Evolutionary conservation across 2,329 filamentous ascomycete species (phyloP), one percentile per base, ranked within the genome.

Genomic region (Epichloe brachyelytri): DNA sequence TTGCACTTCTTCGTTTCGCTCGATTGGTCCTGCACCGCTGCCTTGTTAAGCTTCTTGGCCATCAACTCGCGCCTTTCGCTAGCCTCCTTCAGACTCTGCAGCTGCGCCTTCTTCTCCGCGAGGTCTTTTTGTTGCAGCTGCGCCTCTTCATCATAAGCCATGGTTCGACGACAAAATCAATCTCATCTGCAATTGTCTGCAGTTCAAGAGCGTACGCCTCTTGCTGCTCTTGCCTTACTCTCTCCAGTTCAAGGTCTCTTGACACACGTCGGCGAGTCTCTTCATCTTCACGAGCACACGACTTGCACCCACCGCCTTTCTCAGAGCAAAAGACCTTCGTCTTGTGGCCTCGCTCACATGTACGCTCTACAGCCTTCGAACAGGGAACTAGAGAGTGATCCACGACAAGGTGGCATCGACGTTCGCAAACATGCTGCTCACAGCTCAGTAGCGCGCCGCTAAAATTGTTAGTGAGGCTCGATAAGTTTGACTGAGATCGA

Each of bases 331-430:
- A 50, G 11, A 73, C 67, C 1, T 65, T 67, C 58, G 8, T 66
- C 70, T 57, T 88, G 83, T 0, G 70, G 67, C 1, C 74, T 68
- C 0, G 67, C 46, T 52, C 84, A 87, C 0, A 56, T 67, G n/a
- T 65, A 10, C 26, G 8, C 26, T 68, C 0, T 70, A 56, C 0
- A 82, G 53, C 49, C 4, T 63, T 48, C 0, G 30, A 19, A 50
- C 74, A 76, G 1, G 51, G 8, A 0, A 63, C 52, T 45, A 76
- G 73, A 0, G 73, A 76, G 58, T 86, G 82, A 51, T 86, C 75
- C 0, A 61, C 58, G 0, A 83, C 55, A 0, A 76, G 73, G 63
- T 90, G 86, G 52, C 86, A 90, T 6, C 71, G 70, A 0, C 68
- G 71, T 0, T 69, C 67, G 56, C 86, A 89, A 0, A 59, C 59